Base-by-base conservation (phyloP, 2,329 filamentous ascomycete species). In the Cadophora luteo-olivacea region DNA sequence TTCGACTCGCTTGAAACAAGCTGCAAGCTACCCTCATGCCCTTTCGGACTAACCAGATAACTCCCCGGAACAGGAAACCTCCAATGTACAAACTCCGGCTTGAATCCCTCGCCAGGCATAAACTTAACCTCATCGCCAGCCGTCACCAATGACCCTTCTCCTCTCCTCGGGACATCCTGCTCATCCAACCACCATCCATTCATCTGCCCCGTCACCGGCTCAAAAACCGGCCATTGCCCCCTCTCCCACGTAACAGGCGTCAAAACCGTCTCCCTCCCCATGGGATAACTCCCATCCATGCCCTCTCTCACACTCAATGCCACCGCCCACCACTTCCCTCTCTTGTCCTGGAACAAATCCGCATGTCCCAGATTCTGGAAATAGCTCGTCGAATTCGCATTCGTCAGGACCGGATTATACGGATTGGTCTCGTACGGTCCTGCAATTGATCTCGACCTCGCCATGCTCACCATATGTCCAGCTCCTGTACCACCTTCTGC, bases 361-460 rank as follows among this genome's bases (percentile, higher is more conserved):
- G 84, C 83, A 64, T 89, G 87, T 0, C 86, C 86, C 0, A 87
- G 82, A 1, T 85, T 85, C 70, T 88, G 86, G 78, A 73, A 84
- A 64, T 82, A 83, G 24, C 73, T 78, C 11, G 78, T 80, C 0
- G 81, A 82, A 0, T 81, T 19, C 12, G 12, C 16, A 19, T 45
- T 45, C 12, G 41, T 84, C 4, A 86, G 73, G 0, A 85, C 78
- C 0, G 84, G 84, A 68, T 86, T 49, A 6, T 19, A 9, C 3
- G 45, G 45, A 49, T 49, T 49, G 22, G 19, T 49, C n/a, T 22
- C 19, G 22, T 49, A 49, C n/a, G 45, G 45, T 6, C 45, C 45
- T 4, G 3, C n/a, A 11, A 49, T 49, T 5, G 85, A 0, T 72
- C 73, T 79, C 0, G 83, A 82, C 5, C 83, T 79, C 1, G 83